Conservation (phyloP, 169 alveolate genomes). For the Eimeria zaria region DNA sequence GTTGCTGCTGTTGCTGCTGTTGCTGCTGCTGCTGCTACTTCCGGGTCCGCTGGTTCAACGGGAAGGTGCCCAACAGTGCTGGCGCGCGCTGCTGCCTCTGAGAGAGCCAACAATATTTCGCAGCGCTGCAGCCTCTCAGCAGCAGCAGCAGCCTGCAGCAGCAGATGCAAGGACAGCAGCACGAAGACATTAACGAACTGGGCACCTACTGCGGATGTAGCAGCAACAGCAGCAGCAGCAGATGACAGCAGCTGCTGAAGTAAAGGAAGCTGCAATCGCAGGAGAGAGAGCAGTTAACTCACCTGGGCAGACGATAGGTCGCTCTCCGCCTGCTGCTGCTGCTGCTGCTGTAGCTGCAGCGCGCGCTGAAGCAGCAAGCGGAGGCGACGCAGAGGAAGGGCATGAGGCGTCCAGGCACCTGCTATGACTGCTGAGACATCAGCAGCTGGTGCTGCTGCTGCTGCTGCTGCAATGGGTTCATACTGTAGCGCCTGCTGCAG, state of each 20-base stretch:
- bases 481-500: constrained; percentile 71
- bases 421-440: constrained; percentile 31
- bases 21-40: not conserved
- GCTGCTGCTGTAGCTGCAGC: constrained; percentile 75
- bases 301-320: constrained; percentile 35
- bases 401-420: constrained; percentile 71
- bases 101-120: constrained; percentile 27
- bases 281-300: not conserved
- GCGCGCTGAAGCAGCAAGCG: constrained; percentile 57
- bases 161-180: not conserved
- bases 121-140: constrained; percentile 60
- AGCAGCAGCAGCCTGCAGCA: constrained; percentile 33
- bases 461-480: constrained; percentile 20
- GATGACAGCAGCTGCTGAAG: not conserved
- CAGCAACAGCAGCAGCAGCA: not conserved
- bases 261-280: not conserved
- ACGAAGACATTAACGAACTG: not conserved
- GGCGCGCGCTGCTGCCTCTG: constrained; percentile 45
- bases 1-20: not conserved
- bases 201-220: not conserved
- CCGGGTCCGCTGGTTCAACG: not conserved
- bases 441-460: constrained; percentile 36
- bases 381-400: constrained; percentile 65
- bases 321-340: constrained; percentile 68
- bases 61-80: not conserved